A percentile compares a stretch with the other conserved stretches of the same genome.
Conservation (phyloP, 225 moss, liverwort and hornwort genomes). For the Physcomitrellopsis africana region DNA sequence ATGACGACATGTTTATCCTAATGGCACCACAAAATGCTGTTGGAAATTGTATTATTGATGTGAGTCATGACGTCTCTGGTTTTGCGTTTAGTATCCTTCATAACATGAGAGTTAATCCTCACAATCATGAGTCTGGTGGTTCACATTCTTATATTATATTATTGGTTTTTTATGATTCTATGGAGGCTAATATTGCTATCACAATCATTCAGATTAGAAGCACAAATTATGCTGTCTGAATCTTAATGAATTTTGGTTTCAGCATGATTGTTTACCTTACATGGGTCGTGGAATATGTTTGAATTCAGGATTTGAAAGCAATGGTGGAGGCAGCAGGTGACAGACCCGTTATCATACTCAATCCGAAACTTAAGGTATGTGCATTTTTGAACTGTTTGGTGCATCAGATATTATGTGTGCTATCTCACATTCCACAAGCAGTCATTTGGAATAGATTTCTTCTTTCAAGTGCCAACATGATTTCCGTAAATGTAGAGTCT, state of each 20-base stretch:
- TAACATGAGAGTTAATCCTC: not conserved
- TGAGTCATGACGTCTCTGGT: slow-evolving; percentile 34
- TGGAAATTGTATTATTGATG: slow-evolving; percentile 96
- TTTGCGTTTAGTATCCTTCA: not conserved
- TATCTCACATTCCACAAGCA: not conserved
- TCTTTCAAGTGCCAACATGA: not conserved
- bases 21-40: slow-evolving; percentile 98
- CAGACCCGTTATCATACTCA: slow-evolving; percentile 81
- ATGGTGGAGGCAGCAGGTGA: slow-evolving; percentile 94
- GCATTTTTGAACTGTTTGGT: not conserved
- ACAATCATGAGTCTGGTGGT: not conserved
- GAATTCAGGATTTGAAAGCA: slow-evolving; percentile 74
- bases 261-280: not conserved
- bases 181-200: not conserved
- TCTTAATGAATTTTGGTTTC: not conserved
- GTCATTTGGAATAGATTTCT: slow-evolving; percentile 2
- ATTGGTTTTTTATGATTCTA: not conserved
- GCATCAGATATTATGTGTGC: not conserved
- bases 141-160: slow-evolving; percentile 2
- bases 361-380: slow-evolving; percentile 83
- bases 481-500: not conserved
- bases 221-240: not conserved
- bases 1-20: slow-evolving; percentile 90
- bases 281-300: not conserved
- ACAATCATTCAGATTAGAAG: not conserved